Percentiles rank a stretch among this genome's conserved stretches.
Conservation (phyloP, 139 green algal genomes). For the Chlamydomonas applanata region DNA sequence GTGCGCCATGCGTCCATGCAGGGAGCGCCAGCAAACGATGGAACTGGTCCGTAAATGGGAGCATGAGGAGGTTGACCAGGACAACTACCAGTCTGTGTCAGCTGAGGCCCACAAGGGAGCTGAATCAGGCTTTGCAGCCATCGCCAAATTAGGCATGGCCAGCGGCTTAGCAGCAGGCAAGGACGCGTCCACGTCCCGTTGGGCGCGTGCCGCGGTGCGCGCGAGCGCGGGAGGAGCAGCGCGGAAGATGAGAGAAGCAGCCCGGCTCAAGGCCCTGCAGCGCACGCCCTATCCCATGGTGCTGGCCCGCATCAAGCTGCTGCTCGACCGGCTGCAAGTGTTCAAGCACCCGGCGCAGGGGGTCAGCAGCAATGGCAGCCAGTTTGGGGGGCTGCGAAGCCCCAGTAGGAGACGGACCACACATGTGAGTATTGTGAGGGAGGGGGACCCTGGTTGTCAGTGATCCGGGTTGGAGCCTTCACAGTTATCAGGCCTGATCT, state of each 20-base stretch:
- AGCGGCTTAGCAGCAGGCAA: too few species aligned
- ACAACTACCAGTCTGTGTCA: background rate
- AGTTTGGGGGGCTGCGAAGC: too few species aligned
- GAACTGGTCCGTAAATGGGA: background rate
- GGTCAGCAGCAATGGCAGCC: too few species aligned
- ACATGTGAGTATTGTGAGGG: too few species aligned
- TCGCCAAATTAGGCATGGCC: too few species aligned
- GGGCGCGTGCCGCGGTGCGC: too few species aligned
- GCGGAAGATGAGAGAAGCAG: constrained; percentile 24
- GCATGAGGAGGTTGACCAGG: background rate
- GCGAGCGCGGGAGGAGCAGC: background rate
- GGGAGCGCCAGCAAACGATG: constrained; percentile 1
- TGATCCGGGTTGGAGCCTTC: too few species aligned
- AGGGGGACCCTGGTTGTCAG: too few species aligned
- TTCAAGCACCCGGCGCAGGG: background rate
- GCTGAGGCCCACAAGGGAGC: background rate
- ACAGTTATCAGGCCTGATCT: too few species aligned
- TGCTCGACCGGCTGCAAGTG: constrained; percentile 36
- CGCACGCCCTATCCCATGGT: constrained; percentile 55
- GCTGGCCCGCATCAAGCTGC: constrained; percentile 49
- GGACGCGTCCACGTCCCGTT: too few species aligned
- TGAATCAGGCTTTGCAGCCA: background rate
- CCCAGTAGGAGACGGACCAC: too few species aligned
- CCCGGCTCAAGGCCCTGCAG: constrained; percentile 46
- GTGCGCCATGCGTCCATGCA: too few species aligned